Conservation (phyloP, 2,329 filamentous ascomycete genomes). For the Fusarium hostae region DNA sequence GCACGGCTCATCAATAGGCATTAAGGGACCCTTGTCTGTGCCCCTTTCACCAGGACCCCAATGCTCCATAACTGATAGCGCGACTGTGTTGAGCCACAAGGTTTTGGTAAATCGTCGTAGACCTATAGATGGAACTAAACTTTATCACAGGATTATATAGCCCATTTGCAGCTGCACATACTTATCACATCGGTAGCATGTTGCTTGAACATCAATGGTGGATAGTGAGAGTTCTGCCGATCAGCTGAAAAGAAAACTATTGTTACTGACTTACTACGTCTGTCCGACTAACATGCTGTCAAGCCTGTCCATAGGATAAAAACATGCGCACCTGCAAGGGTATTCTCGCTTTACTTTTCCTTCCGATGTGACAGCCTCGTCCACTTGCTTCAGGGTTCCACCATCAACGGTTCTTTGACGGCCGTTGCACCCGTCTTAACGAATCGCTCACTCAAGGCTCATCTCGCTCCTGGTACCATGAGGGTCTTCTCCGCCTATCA, state of each 20-base stretch:
- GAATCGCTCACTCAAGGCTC: slow-evolving; percentile 15
- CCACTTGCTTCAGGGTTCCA: slow-evolving; percentile 4
- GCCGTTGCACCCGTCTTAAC: slow-evolving; percentile 3
- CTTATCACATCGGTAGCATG: slow-evolving; percentile 2
- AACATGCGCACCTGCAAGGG: slow-evolving; percentile 13
- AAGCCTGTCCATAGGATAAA: slow-evolving; percentile 2
- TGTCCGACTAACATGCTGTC: neutral
- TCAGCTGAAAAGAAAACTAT: neutral
- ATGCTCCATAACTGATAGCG: slow-evolving; percentile 4
- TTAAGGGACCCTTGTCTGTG: slow-evolving; percentile 19
- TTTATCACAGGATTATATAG: neutral
- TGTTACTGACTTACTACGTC: neutral
- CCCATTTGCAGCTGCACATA: neutral
- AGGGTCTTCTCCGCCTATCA: slow-evolving; percentile 29
- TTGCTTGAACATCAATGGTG: slow-evolving; percentile 6
- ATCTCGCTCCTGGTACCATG: slow-evolving; percentile 18
- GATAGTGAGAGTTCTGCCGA: neutral
- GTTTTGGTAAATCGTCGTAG: neutral
- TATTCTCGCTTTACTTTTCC: slow-evolving; percentile 9
- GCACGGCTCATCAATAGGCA: slow-evolving; percentile 23
- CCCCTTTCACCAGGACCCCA: slow-evolving; percentile 21
- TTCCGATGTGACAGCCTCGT: slow-evolving; percentile 15
- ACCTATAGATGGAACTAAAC: neutral
- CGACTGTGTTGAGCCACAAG: neutral
- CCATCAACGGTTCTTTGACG: slow-evolving; percentile 16